Evolutionary conservation across 2,329 filamentous ascomycete species (phyloP), one percentile per base, ranked within the genome.

Genomic region (Fusarium cyanostomum): DNA sequence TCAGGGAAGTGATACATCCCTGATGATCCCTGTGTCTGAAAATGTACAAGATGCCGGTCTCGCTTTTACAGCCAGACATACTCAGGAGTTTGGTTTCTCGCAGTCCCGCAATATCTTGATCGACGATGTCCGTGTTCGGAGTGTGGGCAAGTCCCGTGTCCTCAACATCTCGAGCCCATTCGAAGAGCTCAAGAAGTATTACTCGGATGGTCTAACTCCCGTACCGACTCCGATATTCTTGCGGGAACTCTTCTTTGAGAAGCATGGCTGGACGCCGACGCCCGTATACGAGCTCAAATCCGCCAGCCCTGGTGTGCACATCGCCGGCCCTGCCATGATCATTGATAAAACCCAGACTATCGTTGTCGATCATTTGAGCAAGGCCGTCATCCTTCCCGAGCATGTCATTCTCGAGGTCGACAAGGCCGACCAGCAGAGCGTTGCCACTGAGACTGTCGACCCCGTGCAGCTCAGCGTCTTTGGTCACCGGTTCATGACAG

Each of bases 401-500:
- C 73, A 78, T 48, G 71, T 79, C 7, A 66, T 79, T 7, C 69
- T 79, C 2, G 77, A 79, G 15, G 50, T 73, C 5, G 55, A 62
- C 15, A 67, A 71, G 39, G 51, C 51, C 6, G 59, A 69, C 13
- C 50, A 59, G 13, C 62, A 62, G 11, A 63, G 45, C 1, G 56
- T 71, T 0, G 48, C 50, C 0, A 67, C 64, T 0, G 61, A 75
- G 31, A 81, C 85, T 26, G 86, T 92, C 0, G 88, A 92, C 69
- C 90, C 90, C 0, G 89, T 92, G 51, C 84, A 91, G 71, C 81
- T 93, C 0, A 89, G 85, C 62, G 89, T 93, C 45, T 93, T 93
- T 68, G 89, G 87, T 0, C 89, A 93, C 73, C 84, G 90, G 2
- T 93, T 93, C 76, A 93, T 93, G 90, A 88, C 88, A 1, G 91